Conservation (phyloP, 2,329 filamentous ascomycete species). For the Monosporascus sp. region DNA sequence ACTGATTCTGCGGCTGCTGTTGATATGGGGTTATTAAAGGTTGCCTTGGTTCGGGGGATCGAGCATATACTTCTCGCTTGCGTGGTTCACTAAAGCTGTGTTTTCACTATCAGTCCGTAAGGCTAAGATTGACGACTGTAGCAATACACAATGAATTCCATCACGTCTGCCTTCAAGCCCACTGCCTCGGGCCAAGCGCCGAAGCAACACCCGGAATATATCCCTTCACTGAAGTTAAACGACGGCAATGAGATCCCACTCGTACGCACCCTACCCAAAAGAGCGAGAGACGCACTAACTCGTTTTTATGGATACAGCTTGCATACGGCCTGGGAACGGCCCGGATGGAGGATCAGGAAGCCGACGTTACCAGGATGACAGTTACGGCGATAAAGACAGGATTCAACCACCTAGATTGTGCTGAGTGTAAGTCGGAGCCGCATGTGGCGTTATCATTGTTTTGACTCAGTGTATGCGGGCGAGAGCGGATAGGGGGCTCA, state of each 20-base stretch:
- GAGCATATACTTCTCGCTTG: too few species aligned
- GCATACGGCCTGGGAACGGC: conserved; percentile 71
- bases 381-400: conserved; percentile 64
- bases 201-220: conserved; percentile 32
- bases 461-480: too few species aligned
- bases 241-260: conserved; percentile 70
- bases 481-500: not conserved
- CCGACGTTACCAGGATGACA: conserved; percentile 42
- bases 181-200: conserved; percentile 34
- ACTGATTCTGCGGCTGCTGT: too few species aligned
- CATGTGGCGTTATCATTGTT: not conserved
- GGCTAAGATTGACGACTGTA: not conserved
- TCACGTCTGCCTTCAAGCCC: conserved; percentile 32
- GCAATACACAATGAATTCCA: conserved; percentile 35
- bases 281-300: not conserved
- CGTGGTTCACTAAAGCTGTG: too few species aligned
- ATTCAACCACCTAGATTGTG: conserved; percentile 69
- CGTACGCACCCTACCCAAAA: conserved; percentile 34
- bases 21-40: too few species aligned
- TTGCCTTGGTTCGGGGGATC: too few species aligned
- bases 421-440: conserved; percentile 48
- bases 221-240: conserved; percentile 63
- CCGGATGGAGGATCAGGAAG: conserved; percentile 55
- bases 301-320: conserved; percentile 39
- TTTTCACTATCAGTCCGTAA: not conserved